These are phyloP conservation scores for Coprinellus micaceus DNA, from an alignment of 768 basidiomycete genomes.

Conservation along the genomic window DNA sequence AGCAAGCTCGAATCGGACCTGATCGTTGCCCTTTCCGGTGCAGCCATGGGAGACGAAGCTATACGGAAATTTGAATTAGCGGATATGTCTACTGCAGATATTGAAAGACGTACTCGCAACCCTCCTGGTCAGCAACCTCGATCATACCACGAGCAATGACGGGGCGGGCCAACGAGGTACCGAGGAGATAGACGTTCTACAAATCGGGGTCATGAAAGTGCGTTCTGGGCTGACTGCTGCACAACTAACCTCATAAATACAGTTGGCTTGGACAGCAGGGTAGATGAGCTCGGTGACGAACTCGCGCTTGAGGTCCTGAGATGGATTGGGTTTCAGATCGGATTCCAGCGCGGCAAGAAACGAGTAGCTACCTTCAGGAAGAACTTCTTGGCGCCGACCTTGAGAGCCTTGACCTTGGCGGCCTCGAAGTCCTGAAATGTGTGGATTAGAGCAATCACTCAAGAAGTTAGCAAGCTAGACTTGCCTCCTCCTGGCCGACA, in stretches of 20 bases:
- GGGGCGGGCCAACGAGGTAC: slow-evolving; percentile 95
- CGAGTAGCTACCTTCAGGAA: slow-evolving; percentile 76
- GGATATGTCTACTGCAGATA: neutral
- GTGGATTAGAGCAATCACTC: neutral
- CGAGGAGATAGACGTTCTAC: slow-evolving; percentile 93
- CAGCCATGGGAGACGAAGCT: slow-evolving; percentile 98
- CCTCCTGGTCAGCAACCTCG: slow-evolving; percentile 80
- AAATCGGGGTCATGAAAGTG: slow-evolving; percentile 4
- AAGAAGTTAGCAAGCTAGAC: slow-evolving; percentile 7
- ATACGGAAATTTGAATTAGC: slow-evolving; percentile 2
- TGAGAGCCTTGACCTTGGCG: slow-evolving; percentile 83
- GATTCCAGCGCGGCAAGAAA: neutral
- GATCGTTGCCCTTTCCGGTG: slow-evolving; percentile 99
- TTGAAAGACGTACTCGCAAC: slow-evolving; percentile 77
- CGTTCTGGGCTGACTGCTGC: neutral
- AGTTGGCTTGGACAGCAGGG: slow-evolving; percentile 96
- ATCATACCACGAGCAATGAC: slow-evolving; percentile 99
- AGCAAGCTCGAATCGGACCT: slow-evolving; percentile 97
- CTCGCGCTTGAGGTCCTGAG: slow-evolving; percentile 87
- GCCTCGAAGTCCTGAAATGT: slow-evolving; percentile 80
- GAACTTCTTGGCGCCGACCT: slow-evolving; percentile 94
- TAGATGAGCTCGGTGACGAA: slow-evolving; percentile 96
- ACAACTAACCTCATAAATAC: slow-evolving; percentile 84
- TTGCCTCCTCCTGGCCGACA: slow-evolving; percentile 86
- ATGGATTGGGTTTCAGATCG: neutral